Evolutionary conservation across 345 rosid genomes (phyloP), one percentile per base, ranked within the genome.

Genomic region (Ceriops decandra): DNA sequence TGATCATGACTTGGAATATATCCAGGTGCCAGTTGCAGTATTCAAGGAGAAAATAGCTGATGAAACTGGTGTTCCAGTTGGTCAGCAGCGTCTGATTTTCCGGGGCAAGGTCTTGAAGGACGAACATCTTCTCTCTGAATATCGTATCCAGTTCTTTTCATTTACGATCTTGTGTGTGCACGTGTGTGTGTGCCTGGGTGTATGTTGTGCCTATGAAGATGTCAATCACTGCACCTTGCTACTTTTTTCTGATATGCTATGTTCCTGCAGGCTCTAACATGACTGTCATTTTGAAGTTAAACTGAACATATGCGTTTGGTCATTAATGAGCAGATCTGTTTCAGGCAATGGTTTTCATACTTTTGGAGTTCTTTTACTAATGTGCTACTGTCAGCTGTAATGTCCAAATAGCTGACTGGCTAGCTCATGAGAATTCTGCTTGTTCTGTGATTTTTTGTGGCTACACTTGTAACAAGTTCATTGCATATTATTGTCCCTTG

Each of bases 81-180:
- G 85, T 71, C 98, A 90, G 78, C 99, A 91, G 64, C 77, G 99
- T 61, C 83, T 95, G 76, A 95, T 95, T 82, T 95, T 91, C 68
- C 79, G 95, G 59, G 97, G 98, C 76, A 85, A 85, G 77, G 98
- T 95, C 63, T 82, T 91, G 75, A 95, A 90, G 80, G 97, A 91
- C 83, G 92, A 91, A 47, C 89, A 88, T 68, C 85, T 74, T 63
- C 98, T 95, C 73, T 90, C 98, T 33, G 96, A 88, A 70, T 91
- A 91, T 72, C 92, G 97, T 95, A 95, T 91, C 98, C 92, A 74
- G 28, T 68, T 13, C 21, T 66, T 38, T 57, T 22, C 13, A 56
- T 56, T 56, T 24, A 56, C 28, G 9, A 24, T 56, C 19, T 56
- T 24, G 6, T 4, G 1, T 42, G 47, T 42, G 4, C 13, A 5